Percentiles rank a stretch among this genome's conserved stretches.
phyloP scores from a whole-genome alignment of 495 filamentous ascomycete species.

The Penicillium lividum region DNA sequence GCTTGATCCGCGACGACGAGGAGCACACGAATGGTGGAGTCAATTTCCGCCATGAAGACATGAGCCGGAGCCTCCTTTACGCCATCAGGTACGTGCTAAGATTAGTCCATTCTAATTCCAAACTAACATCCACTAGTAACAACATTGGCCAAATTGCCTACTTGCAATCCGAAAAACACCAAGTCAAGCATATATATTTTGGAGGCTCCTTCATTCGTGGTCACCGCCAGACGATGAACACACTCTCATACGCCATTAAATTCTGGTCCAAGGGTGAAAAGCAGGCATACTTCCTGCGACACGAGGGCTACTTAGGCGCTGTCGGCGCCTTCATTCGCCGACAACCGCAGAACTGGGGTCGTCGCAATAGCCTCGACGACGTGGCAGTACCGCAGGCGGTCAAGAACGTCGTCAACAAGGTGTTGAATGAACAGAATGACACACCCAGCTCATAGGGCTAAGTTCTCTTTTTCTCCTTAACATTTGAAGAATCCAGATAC shows the following conservation, averaged over 20 bases:
- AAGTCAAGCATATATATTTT: slow-evolving; percentile 91
- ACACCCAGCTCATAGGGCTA: background rate
- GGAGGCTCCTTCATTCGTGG: slow-evolving; percentile 96
- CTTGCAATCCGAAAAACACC: slow-evolving; percentile 89
- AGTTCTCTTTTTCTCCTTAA: background rate
- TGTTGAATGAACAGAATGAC: slow-evolving; percentile 15
- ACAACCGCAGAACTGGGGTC: slow-evolving; percentile 89
- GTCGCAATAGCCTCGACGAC: slow-evolving; percentile 71
- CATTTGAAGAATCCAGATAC: slow-evolving; percentile 8
- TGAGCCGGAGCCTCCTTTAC: slow-evolving; percentile 74
- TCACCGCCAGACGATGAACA: slow-evolving; percentile 96
- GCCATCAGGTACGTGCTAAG: slow-evolving; percentile 61
- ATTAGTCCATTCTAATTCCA: background rate
- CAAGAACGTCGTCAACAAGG: slow-evolving; percentile 25
- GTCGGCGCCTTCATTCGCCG: slow-evolving; percentile 93
- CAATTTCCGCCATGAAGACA: slow-evolving; percentile 63
- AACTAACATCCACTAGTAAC: slow-evolving; percentile 59
- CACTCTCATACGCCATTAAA: slow-evolving; percentile 88
- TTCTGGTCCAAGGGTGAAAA: slow-evolving; percentile 96
- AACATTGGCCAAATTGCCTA: slow-evolving; percentile 99
- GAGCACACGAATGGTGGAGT: slow-evolving; percentile 30
- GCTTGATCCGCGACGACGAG: slow-evolving; percentile 54
- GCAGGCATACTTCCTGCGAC: slow-evolving; percentile 92
- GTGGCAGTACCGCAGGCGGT: slow-evolving; percentile 35
- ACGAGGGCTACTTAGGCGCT: slow-evolving; percentile 95